These are phyloP conservation scores for Terfezia boudieri DNA, from an alignment of 495 filamentous ascomycete species.

Conservation along the genomic window DNA sequence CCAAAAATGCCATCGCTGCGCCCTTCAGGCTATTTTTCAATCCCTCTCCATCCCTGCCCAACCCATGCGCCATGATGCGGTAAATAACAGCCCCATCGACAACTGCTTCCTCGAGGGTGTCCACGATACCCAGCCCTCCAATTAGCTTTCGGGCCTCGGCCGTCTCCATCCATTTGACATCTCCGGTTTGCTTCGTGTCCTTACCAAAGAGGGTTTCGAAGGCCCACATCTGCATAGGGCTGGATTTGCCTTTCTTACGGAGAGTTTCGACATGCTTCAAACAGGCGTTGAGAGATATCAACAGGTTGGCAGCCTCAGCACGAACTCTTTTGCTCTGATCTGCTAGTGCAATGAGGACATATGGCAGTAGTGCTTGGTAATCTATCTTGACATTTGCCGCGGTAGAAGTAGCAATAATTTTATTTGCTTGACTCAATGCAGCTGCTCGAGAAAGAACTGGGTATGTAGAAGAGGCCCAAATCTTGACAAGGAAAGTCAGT, in stretches of 20 bases:
- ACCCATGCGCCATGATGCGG: slow-evolving; percentile 31
- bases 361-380: slow-evolving; percentile 56
- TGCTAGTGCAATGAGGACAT: slow-evolving; percentile 45
- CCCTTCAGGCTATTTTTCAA: slow-evolving; percentile 42
- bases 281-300: slow-evolving; percentile 24
- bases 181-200: slow-evolving; percentile 24
- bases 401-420: slow-evolving; percentile 28
- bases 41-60: slow-evolving; percentile 27
- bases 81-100: slow-evolving; percentile 45
- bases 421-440: slow-evolving; percentile 39
- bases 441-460: slow-evolving; percentile 41
- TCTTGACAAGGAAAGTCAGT: slow-evolving; percentile 50
- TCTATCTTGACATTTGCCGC: slow-evolving; percentile 29
- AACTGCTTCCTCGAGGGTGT: slow-evolving; percentile 59
- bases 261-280: slow-evolving; percentile 10
- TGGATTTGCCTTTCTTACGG: slow-evolving; percentile 12
- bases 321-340: slow-evolving; percentile 55
- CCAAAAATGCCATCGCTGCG: slow-evolving; percentile 50
- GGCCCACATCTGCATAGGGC: slow-evolving; percentile 25
- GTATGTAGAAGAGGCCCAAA: slow-evolving; percentile 44
- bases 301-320: slow-evolving; percentile 43
- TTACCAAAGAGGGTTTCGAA: slow-evolving; percentile 35
- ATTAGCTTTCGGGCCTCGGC: slow-evolving; percentile 38
- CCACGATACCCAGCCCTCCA: slow-evolving; percentile 33
- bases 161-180: slow-evolving; percentile 30